phyloP scores from a whole-genome alignment of 176 grass and related monocot genomes.

The Zoysia pacifica region DNA sequence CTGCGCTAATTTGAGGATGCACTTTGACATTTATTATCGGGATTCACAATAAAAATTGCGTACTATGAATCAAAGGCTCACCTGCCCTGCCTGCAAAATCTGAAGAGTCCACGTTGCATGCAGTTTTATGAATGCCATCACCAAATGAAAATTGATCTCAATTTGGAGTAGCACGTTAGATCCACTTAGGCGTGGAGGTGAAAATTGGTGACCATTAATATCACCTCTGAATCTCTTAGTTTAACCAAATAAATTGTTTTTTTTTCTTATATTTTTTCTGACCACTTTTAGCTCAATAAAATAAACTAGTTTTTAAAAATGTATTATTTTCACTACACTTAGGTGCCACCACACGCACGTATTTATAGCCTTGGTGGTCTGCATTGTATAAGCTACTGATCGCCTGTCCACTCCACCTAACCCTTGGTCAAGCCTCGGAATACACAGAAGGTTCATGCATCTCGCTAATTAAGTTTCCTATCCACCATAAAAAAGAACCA shows the following conservation, averaged over 20 bases:
- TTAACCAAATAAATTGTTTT: too few species aligned
- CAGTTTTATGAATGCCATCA: background rate
- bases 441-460: constrained; percentile 30
- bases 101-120: background rate
- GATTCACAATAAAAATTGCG: background rate
- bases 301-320: too few species aligned
- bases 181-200: background rate
- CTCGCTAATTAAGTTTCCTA: constrained; percentile 37
- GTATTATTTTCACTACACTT: background rate
- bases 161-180: background rate
- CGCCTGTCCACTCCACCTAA: constrained; percentile 28
- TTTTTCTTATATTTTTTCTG: too few species aligned
- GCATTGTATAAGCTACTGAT: constrained; percentile 36
- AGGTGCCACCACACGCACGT: constrained; percentile 32
- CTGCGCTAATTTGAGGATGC: constrained; percentile 20
- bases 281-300: too few species aligned
- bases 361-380: constrained; percentile 39
- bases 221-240: too few species aligned
- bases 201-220: too few species aligned
- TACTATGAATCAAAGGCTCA: background rate
- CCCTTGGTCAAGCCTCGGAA: constrained; percentile 50
- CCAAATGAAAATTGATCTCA: background rate
- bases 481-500: background rate
- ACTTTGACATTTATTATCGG: constrained; percentile 20
- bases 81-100: background rate